A percentile compares a stretch with the other conserved stretches of the same genome.
Evolutionary conservation across 2,329 filamentous ascomycete genomes (phyloP).

Genomic region (Talaromyces pinophilus): DNA sequence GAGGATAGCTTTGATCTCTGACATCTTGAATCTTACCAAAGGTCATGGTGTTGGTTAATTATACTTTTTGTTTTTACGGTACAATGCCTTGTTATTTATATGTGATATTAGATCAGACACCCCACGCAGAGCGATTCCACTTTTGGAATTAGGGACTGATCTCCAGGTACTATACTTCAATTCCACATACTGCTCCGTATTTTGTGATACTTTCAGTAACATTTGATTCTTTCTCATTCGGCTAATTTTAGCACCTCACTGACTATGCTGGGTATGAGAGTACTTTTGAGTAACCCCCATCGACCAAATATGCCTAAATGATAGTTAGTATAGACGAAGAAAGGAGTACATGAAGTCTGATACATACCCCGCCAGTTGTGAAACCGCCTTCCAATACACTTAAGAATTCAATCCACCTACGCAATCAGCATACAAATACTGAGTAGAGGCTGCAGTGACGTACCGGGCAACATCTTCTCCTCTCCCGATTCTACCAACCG

Average conservation of each 20-base stretch:
- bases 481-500: constrained; percentile 4
- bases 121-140: background rate
- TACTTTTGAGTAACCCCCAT: constrained; percentile 4
- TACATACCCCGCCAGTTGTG: background rate
- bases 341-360: background rate
- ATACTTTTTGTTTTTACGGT: too few relatives aligned
- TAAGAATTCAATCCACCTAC: constrained; percentile 9
- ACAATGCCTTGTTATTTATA: too few relatives aligned
- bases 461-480: constrained; percentile 6
- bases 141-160: background rate
- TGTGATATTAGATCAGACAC: background rate
- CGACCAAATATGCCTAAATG: background rate
- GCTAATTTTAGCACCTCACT: background rate
- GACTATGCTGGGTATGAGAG: constrained; percentile 1
- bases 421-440: background rate
- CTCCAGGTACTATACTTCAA: too few relatives aligned
- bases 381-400: background rate
- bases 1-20: background rate
- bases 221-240: too few relatives aligned
- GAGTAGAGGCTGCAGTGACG: background rate
- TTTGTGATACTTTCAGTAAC: too few relatives aligned
- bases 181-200: too few relatives aligned
- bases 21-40: background rate
- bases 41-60: too few relatives aligned
- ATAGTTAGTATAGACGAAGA: background rate